These are phyloP conservation scores for Heliamphora exappendiculata DNA, from an alignment of 148 eudicot species.

Conservation along the genomic window DNA sequence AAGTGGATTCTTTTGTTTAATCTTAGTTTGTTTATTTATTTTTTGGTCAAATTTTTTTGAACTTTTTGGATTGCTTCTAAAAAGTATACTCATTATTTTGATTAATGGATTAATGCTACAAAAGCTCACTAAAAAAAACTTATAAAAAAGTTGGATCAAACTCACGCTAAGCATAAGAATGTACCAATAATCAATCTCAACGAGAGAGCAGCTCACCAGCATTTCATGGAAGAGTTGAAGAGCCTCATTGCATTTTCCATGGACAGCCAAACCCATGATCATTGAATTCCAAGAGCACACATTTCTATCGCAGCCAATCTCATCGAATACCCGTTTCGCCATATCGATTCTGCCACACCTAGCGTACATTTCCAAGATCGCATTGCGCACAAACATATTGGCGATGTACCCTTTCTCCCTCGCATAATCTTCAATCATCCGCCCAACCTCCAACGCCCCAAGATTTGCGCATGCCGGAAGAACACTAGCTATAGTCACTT, in stretches of 20 bases:
- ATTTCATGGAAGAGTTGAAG: constrained; percentile 42
- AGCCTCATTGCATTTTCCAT: constrained; percentile 47
- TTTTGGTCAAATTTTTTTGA: too few species aligned
- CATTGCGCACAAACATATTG: constrained; percentile 57
- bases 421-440: constrained; percentile 43
- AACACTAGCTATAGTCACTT: constrained; percentile 54
- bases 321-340: constrained; percentile 44
- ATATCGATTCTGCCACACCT: constrained; percentile 55
- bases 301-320: constrained; percentile 44
- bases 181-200: too few species aligned
- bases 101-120: too few species aligned
- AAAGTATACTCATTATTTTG: too few species aligned
- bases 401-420: constrained; percentile 36
- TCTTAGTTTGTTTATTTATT: too few species aligned
- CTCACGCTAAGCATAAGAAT: too few species aligned
- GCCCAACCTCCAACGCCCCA: constrained; percentile 59
- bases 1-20: too few species aligned
- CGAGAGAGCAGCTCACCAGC: constrained; percentile 28
- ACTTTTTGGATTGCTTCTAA: too few species aligned
- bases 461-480: constrained; percentile 72
- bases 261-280: constrained; percentile 56
- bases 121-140: too few species aligned
- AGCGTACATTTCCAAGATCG: constrained; percentile 55
- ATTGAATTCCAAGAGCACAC: constrained; percentile 68
- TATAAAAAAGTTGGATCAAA: too few species aligned